A percentile compares a stretch with the other conserved stretches of the same genome.
Conservation (phyloP, 163 green algal species). For the Volvox carteri region DNA sequence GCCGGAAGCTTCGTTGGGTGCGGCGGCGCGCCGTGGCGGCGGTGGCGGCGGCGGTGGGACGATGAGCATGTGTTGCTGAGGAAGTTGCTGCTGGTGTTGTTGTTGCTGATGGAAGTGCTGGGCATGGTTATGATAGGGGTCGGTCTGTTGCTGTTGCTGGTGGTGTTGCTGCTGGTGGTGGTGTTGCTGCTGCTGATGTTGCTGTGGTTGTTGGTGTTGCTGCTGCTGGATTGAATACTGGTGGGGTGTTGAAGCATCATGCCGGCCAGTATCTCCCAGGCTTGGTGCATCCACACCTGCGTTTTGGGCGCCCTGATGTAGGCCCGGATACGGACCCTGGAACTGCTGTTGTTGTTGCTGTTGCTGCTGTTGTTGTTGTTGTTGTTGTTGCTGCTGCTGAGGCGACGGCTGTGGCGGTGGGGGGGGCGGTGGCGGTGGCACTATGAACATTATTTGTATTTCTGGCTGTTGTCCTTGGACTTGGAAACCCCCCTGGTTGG, state of each 20-base stretch:
- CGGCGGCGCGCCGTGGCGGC: neutral
- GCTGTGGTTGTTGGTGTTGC: neutral
- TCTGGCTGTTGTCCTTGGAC: too few species aligned
- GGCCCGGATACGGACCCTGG: neutral
- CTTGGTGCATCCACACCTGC: too few species aligned
- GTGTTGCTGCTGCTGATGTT: constrained; percentile 1
- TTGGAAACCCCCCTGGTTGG: too few species aligned
- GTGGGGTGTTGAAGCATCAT: too few species aligned
- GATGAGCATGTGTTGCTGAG: neutral
- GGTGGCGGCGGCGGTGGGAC: neutral
- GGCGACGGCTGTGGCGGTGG: too few species aligned
- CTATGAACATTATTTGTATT: too few species aligned
- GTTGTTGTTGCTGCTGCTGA: neutral
- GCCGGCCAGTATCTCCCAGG: too few species aligned
- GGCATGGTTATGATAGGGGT: neutral
- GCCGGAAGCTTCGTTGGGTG: neutral
- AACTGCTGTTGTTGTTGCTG: neutral
- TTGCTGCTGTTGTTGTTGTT: neutral
- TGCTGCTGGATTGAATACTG: constrained; percentile 27
- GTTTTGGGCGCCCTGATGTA: neutral
- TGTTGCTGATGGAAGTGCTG: neutral
- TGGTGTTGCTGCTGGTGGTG: constrained; percentile 22
- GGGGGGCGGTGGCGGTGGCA: too few species aligned
- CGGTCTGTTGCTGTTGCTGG: neutral
- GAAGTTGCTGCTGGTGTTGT: neutral